phyloP scores from a whole-genome alignment of 2,329 filamentous ascomycete species.

The Aspergillus sp. region DNA sequence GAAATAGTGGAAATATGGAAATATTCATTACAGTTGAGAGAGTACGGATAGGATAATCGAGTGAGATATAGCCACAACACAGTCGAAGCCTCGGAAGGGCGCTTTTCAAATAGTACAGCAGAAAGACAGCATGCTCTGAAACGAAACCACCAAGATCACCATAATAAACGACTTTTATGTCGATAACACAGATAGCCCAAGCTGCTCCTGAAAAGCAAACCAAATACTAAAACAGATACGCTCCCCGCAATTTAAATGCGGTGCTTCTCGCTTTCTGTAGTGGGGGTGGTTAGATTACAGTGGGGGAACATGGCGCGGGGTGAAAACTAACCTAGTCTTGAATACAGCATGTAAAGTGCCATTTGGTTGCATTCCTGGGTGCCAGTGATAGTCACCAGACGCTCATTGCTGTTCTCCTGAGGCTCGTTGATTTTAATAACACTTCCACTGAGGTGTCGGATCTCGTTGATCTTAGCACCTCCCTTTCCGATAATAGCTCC shows the following conservation, averaged over 20 bases:
- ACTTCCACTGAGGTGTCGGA: conserved; percentile 92
- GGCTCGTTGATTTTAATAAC: conserved; percentile 99
- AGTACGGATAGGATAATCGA: conserved; percentile 8
- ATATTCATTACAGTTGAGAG: conserved; percentile 2
- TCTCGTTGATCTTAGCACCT: conserved; percentile 98
- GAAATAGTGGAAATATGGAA: background rate
- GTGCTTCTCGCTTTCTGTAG: conserved; percentile 73
- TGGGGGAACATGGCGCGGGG: background rate
- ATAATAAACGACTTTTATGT: conserved; percentile 15
- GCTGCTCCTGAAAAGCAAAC: conserved; percentile 19
- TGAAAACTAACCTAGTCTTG: conserved; percentile 72
- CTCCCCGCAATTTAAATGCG: conserved; percentile 53
- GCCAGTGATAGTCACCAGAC: conserved; percentile 93
- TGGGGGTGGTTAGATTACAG: conserved; percentile 11
- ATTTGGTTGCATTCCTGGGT: conserved; percentile 99
- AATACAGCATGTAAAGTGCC: conserved; percentile 99
- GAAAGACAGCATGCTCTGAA: conserved; percentile 15
- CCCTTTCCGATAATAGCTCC: conserved; percentile 99
- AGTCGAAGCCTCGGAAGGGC: conserved; percentile 7
- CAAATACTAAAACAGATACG: conserved; percentile 11
- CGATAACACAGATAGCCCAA: conserved; percentile 20
- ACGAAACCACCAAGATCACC: conserved; percentile 20
- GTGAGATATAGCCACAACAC: background rate
- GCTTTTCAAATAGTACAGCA: conserved; percentile 38
- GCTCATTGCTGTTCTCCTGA: conserved; percentile 98